Conservation (phyloP, 2,329 filamentous ascomycete genomes). For the Lachnellula hyalina region DNA sequence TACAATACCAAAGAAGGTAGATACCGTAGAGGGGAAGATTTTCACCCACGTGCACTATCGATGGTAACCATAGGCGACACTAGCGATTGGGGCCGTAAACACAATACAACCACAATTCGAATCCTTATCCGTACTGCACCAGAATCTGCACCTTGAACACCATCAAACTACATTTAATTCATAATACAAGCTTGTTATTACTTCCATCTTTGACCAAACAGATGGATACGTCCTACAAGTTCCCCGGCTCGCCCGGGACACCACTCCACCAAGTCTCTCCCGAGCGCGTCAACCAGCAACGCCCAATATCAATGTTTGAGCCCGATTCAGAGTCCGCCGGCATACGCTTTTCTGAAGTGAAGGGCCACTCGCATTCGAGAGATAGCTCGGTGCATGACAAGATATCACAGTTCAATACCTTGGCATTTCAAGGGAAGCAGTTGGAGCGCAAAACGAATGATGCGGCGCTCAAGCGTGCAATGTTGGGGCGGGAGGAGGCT, state of each 20-base stretch:
- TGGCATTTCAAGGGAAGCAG: slow-evolving; percentile 51
- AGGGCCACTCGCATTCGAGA: slow-evolving; percentile 33
- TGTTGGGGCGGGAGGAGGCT: slow-evolving; percentile 65
- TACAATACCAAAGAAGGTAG: too few species aligned
- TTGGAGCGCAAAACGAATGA: slow-evolving; percentile 61
- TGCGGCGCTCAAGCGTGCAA: slow-evolving; percentile 59
- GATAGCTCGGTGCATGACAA: slow-evolving; percentile 61
- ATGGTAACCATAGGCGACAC: too few species aligned
- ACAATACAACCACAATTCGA: too few species aligned
- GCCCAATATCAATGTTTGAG: slow-evolving; percentile 23
- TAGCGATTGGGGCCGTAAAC: too few species aligned
- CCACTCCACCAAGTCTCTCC: slow-evolving; percentile 58
- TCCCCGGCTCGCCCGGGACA: slow-evolving; percentile 48
- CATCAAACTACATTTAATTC: background rate
- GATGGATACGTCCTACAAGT: slow-evolving; percentile 44
- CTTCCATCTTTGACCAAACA: background rate
- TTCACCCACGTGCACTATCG: too few species aligned
- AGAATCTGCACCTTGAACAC: background rate
- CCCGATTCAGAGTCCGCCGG: slow-evolving; percentile 15
- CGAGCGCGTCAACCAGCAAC: slow-evolving; percentile 54
- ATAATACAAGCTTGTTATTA: background rate
- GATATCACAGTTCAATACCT: slow-evolving; percentile 67
- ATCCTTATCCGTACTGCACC: too few species aligned
- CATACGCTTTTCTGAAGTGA: slow-evolving; percentile 6
- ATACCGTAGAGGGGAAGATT: too few species aligned